These are phyloP conservation scores for Xylaria sp. DNA, from an alignment of 2,329 filamentous ascomycete genomes.

Conservation along the genomic window DNA sequence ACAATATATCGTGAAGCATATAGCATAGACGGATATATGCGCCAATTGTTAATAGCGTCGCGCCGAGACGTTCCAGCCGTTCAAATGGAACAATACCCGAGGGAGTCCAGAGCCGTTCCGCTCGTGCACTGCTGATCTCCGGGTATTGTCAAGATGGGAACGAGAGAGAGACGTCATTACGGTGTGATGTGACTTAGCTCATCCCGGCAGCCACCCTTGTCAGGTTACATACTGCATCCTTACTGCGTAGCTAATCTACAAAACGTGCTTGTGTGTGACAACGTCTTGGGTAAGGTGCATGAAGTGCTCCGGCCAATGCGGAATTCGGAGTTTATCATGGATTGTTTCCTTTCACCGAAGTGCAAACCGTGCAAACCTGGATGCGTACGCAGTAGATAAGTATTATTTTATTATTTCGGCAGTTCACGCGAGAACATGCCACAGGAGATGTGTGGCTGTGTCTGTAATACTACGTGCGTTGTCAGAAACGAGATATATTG, in stretches of 20 bases:
- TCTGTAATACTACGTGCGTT: too few species aligned
- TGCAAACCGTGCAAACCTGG: too few species aligned
- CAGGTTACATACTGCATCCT: not conserved
- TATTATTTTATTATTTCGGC: too few species aligned
- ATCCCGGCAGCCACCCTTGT: not conserved
- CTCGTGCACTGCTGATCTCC: constrained; percentile 3
- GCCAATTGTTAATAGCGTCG: constrained; percentile 11
- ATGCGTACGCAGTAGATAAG: not conserved
- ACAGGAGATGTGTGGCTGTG: too few species aligned
- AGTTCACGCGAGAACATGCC: too few species aligned
- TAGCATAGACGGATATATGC: not conserved
- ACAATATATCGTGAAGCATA: not conserved
- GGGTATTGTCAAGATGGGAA: not conserved
- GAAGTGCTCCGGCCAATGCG: not conserved
- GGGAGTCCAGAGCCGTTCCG: not conserved
- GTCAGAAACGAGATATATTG: too few species aligned
- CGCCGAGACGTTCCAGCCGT: constrained; percentile 12
- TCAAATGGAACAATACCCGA: not conserved
- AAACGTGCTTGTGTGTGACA: not conserved
- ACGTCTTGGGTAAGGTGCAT: not conserved
- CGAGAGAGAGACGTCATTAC: not conserved
- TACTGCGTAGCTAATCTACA: not conserved
- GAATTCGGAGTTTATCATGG: not conserved
- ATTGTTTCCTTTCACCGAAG: too few species aligned
- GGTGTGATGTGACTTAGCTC: not conserved